Evolutionary conservation across 805 yeast species (phyloP).

Genomic region (Candida michaelii): DNA sequence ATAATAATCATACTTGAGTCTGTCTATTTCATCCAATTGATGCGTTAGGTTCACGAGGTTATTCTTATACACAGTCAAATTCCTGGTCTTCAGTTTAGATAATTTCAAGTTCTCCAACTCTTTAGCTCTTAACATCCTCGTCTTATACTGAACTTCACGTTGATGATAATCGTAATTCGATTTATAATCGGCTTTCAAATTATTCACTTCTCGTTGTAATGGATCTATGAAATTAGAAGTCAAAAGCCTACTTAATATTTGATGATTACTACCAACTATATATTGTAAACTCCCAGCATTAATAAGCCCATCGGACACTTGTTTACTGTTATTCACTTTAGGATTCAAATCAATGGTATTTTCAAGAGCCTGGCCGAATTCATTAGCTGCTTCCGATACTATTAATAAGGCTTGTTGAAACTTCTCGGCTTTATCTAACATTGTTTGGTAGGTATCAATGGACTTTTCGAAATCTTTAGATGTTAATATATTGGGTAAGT

Average conservation of each 20-base stretch:
- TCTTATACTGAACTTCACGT: conserved; percentile 50
- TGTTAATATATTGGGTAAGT: conserved; percentile 60
- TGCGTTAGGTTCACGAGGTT: conserved; percentile 66
- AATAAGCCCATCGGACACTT: conserved; percentile 57
- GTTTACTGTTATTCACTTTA: conserved; percentile 24
- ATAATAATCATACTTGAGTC: conserved; percentile 72
- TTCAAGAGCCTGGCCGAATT: conserved; percentile 71
- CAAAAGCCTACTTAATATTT: conserved; percentile 60
- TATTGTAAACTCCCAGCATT: conserved; percentile 77
- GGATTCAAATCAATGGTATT: conserved; percentile 27
- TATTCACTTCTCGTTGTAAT: conserved; percentile 42
- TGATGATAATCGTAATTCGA: conserved; percentile 56
- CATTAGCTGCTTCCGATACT: conserved; percentile 62
- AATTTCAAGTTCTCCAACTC: conserved; percentile 62
- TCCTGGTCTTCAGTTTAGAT: conserved; percentile 59
- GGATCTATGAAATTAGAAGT: conserved; percentile 57
- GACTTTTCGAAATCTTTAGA: conserved; percentile 57
- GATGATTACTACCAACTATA: conserved; percentile 74
- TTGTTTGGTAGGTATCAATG: conserved; percentile 45
- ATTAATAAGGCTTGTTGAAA: conserved; percentile 47
- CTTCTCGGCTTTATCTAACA: conserved; percentile 46
- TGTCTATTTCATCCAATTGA: conserved; percentile 78
- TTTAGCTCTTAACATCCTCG: conserved; percentile 52
- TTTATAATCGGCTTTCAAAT: conserved; percentile 44
- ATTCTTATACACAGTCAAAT: conserved; percentile 64